Evolutionary conservation across 441 rosid species (phyloP).

Genomic region (Syzygium malaccense): DNA sequence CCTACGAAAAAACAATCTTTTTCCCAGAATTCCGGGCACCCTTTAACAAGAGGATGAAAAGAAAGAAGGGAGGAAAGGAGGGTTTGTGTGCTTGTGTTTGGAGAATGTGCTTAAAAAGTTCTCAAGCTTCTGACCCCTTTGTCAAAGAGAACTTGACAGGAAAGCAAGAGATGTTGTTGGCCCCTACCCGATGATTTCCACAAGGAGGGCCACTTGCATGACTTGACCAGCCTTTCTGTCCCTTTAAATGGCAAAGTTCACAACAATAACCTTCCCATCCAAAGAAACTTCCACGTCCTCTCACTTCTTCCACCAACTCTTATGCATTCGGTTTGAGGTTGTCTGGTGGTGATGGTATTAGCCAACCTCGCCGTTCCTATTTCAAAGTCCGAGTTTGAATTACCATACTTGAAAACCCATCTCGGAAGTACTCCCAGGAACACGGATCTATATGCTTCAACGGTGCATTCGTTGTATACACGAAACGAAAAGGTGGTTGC

Average conservation of each 20-base stretch:
- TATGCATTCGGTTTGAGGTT: background rate
- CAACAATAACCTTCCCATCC: background rate
- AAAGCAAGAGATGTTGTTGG: background rate
- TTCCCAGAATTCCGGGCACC: slow-evolving; percentile 34
- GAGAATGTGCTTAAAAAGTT: slow-evolving; percentile 28
- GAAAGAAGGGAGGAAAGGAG: background rate
- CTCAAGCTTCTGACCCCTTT: slow-evolving; percentile 6
- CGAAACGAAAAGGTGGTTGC: background rate
- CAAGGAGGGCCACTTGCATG: background rate
- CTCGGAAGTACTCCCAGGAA: background rate
- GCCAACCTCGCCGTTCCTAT: background rate
- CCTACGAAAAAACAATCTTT: slow-evolving; percentile 13
- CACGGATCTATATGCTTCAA: background rate
- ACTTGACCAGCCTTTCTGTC: slow-evolving; percentile 13
- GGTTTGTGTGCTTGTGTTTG: slow-evolving; percentile 3
- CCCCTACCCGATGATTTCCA: background rate
- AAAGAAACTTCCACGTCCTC: background rate
- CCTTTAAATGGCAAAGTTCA: background rate
- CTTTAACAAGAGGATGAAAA: slow-evolving; percentile 7
- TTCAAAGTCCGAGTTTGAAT: background rate
- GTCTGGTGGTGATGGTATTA: background rate
- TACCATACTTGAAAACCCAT: background rate
- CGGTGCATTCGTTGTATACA: background rate
- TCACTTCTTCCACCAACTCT: background rate
- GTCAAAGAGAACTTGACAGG: background rate